Base-by-base conservation (phyloP, 805 yeast genomes). In the Cyberlindnera xylosilytica region DNA sequence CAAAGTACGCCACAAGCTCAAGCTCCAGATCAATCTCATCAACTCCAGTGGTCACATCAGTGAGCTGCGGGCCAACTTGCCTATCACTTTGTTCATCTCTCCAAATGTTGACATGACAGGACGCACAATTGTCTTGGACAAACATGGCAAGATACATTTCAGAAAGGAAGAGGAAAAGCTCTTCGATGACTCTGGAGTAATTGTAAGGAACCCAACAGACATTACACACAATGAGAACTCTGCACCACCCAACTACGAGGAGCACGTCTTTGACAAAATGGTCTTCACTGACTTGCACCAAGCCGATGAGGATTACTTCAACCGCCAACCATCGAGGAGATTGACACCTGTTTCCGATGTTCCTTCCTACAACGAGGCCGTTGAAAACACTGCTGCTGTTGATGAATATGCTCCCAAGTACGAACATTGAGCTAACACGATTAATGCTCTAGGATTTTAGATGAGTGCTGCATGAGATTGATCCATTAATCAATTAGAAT, bases 31-130 rank as follows among this genome's bases (percentile, higher is more conserved):
- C 38, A 78, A 81, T 6, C 69, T 90, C 51, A 64, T 76, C 32
- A 86, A 85, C 57, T 78, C 83, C 0, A 88, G 82, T 52, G 90
- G 90, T 5, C 93, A 86, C 56, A 79, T 79, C 4, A 83, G 95
- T 9, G 97, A 90, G 62, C 70, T 91, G 41, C 72, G 96, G 20
- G 96, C 96, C 0, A 82, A 91, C 5, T 65, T 91, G 37, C 97
- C 98, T 0, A 72, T 90, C 4, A 72, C 72, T 24, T 58, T 86
- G 17, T 85, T 78, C 61, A 76, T 87, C 13, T 74, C 81, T 16
- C 97, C 97, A 2, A 82, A 83, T 53, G 83, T 87, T 6, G 72
- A 83, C 1, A 73, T 89, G 47, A 51, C 60, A 20, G 73, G 73
- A 10, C 53, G 72, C 20, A 55, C 53, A 35, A 66, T 68, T 8